phyloP scores from a whole-genome alignment of 106 monocot genomes.

The Iris macrosiphon region DNA sequence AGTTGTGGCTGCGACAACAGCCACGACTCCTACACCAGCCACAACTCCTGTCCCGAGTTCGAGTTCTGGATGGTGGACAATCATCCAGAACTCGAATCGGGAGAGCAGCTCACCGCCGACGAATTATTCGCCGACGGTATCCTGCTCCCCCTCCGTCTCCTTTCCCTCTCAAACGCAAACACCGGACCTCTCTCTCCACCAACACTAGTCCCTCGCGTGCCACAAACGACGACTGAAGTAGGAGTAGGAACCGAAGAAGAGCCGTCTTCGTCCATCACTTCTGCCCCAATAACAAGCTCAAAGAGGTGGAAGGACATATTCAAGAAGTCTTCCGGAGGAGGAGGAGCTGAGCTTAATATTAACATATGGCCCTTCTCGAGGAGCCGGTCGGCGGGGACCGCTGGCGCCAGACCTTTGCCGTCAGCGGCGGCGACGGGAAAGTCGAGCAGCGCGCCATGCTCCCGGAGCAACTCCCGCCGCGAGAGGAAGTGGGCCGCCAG shows the following conservation, averaged over 20 bases:
- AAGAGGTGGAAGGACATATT: conserved; percentile 40
- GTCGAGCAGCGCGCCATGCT: conserved; percentile 44
- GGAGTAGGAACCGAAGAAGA: no score
- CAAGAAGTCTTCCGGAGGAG: conserved; percentile 6
- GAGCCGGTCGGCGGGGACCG: conserved; percentile 53
- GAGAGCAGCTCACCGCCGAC: conserved; percentile 40
- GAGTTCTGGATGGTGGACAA: conserved; percentile 46
- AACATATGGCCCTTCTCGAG: conserved; percentile 63
- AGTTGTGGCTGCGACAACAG: no score
- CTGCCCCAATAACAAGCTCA: conserved; percentile 1
- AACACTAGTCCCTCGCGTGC: not conserved
- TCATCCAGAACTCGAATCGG: conserved; percentile 2
- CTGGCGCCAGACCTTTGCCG: not conserved
- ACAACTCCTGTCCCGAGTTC: conserved; percentile 39
- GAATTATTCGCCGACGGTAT: conserved; percentile 58
- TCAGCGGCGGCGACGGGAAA: conserved; percentile 16
- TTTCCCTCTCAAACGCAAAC: not conserved
- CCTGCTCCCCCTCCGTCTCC: conserved; percentile 43
- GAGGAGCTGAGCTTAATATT: conserved; percentile 38
- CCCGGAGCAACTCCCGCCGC: conserved; percentile 48
- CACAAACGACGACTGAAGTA: no score
- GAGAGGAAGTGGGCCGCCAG: conserved; percentile 5
- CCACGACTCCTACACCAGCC: not conserved
- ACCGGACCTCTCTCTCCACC: not conserved
- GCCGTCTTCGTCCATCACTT: not conserved